phyloP scores from a whole-genome alignment of 2,329 filamentous ascomycete genomes.

The Escovopsis sp. region DNA sequence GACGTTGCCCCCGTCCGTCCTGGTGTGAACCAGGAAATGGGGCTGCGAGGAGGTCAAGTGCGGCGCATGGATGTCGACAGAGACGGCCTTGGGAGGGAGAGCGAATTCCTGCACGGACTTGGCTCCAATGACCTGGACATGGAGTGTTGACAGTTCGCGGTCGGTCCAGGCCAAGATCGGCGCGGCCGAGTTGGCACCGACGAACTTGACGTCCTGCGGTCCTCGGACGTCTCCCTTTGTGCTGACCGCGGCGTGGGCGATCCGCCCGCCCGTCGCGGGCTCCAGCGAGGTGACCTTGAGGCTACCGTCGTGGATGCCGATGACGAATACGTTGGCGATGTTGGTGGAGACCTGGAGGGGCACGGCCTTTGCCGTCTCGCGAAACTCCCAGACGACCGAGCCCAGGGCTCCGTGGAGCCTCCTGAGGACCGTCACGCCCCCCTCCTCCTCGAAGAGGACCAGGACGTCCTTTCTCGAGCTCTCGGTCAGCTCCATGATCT shows the following conservation, averaged over 20 bases:
- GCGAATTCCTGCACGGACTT: slow-evolving; percentile 38
- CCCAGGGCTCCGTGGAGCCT: slow-evolving; percentile 62
- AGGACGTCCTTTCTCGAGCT: slow-evolving; percentile 54
- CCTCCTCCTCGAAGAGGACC: slow-evolving; percentile 49
- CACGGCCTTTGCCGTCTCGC: slow-evolving; percentile 50
- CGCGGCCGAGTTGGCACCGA: slow-evolving; percentile 60
- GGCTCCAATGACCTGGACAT: slow-evolving; percentile 54
- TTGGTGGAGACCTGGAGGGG: slow-evolving; percentile 65
- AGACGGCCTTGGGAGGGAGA: slow-evolving; percentile 30
- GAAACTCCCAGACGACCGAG: slow-evolving; percentile 63
- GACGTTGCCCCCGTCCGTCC: slow-evolving; percentile 56
- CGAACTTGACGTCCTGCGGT: slow-evolving; percentile 53
- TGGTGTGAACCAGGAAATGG: slow-evolving; percentile 76
- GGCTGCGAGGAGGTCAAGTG: slow-evolving; percentile 55
- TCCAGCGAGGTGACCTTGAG: slow-evolving; percentile 65
- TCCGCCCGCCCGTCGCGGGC: slow-evolving; percentile 53
- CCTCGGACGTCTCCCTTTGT: slow-evolving; percentile 55
- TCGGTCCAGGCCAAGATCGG: slow-evolving; percentile 68
- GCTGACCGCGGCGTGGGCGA: slow-evolving; percentile 56
- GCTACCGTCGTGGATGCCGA: slow-evolving; percentile 64
- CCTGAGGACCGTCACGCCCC: slow-evolving; percentile 44
- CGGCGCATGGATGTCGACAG: slow-evolving; percentile 58
- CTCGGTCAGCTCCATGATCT: slow-evolving; percentile 60
- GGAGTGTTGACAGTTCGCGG: slow-evolving; percentile 43
- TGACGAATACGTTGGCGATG: slow-evolving; percentile 56